These are phyloP conservation scores for Elsinoe necatrix DNA, from an alignment of 2,329 filamentous ascomycete species.

Conservation along the genomic window DNA sequence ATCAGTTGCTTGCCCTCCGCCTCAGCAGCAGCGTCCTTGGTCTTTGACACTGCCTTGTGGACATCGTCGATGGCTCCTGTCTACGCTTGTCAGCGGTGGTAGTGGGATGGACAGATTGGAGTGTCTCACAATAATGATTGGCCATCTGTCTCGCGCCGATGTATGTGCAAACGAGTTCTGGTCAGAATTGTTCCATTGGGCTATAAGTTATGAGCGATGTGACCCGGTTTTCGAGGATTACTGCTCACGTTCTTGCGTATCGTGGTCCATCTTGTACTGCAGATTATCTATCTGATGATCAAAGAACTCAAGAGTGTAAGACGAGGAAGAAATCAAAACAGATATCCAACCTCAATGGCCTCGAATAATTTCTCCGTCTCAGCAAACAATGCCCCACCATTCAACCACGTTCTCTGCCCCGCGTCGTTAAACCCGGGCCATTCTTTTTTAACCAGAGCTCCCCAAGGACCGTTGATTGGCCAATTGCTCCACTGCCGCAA, in stretches of 20 bases:
- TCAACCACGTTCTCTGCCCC: not conserved
- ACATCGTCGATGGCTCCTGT: slow-evolving; percentile 90
- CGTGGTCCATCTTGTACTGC: slow-evolving; percentile 55
- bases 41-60: slow-evolving; percentile 60
- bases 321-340: not conserved
- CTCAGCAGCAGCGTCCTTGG: slow-evolving; percentile 54
- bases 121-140: slow-evolving; percentile 70
- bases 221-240: not conserved
- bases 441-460: not conserved
- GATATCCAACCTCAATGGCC: not conserved
- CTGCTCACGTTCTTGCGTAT: slow-evolving; percentile 61
- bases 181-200: slow-evolving; percentile 70
- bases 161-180: slow-evolving; percentile 76
- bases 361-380: slow-evolving; percentile 15
- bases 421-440: not conserved
- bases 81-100: slow-evolving; percentile 36
- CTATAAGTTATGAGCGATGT: slow-evolving; percentile 38
- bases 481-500: not conserved
- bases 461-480: not conserved
- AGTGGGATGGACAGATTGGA: not conserved
- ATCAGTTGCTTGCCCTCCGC: slow-evolving; percentile 83
- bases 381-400: slow-evolving; percentile 7
- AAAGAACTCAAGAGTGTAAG: not conserved
- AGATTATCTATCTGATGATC: too few species aligned
- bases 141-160: slow-evolving; percentile 84